phyloP scores from a whole-genome alignment of 495 filamentous ascomycete species.

The Pseudoneurospora amorphoporcata region DNA sequence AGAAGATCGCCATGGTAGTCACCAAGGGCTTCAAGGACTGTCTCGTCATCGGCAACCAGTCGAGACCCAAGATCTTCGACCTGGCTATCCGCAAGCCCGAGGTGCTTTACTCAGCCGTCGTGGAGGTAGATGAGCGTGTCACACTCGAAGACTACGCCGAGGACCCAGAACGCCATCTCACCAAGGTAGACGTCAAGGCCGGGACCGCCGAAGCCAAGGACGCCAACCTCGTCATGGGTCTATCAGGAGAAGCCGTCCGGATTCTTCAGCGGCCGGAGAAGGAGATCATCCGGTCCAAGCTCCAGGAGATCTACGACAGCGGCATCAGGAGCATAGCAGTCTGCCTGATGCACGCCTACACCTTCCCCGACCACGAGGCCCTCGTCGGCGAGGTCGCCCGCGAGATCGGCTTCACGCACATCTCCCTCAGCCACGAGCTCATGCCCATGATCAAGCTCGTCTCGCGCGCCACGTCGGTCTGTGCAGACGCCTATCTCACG shows the following conservation, averaged over 20 bases:
- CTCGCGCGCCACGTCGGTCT: conserved; percentile 81
- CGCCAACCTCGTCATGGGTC: conserved; percentile 50
- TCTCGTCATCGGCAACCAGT: conserved; percentile 79
- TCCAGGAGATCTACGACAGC: conserved; percentile 48
- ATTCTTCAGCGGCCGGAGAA: conserved; percentile 51
- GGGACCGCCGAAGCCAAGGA: conserved; percentile 33
- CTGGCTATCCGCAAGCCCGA: conserved; percentile 70
- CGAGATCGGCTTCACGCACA: conserved; percentile 65
- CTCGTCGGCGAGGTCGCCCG: conserved; percentile 55
- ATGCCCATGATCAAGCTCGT: conserved; percentile 96
- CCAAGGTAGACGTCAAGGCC: conserved; percentile 36
- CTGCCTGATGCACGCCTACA: conserved; percentile 74
- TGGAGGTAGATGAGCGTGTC: conserved; percentile 74
- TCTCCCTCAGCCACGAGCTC: conserved; percentile 62
- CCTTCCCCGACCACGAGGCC: conserved; percentile 64
- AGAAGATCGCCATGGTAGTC: conserved; percentile 80
- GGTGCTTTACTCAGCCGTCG: conserved; percentile 62
- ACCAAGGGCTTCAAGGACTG: conserved; percentile 93
- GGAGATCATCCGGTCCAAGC: conserved; percentile 38
- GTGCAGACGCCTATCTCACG: conserved; percentile 92
- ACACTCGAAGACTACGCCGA: conserved; percentile 85
- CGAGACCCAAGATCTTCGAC: conserved; percentile 75
- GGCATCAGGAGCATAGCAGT: conserved; percentile 65
- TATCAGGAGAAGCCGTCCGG: conserved; percentile 61
- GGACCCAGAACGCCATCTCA: conserved; percentile 53